Conservation (phyloP, 116 monocot genomes). For the Papilionanthe hybrid region DNA sequence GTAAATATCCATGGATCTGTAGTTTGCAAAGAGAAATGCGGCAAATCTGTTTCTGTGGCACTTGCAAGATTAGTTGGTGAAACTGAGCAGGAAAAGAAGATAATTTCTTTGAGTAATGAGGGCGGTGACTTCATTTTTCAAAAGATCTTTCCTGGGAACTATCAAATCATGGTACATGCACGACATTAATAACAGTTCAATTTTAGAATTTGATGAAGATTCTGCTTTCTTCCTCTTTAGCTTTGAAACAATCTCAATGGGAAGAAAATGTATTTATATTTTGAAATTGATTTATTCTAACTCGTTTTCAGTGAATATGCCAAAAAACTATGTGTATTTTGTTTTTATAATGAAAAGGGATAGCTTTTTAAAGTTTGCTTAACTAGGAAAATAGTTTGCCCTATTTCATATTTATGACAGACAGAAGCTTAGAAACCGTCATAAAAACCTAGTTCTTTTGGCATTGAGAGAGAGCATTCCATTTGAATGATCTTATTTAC, state of each 20-base stretch:
- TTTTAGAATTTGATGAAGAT: not conserved
- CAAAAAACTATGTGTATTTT: not conserved
- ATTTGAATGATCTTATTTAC: too few species aligned
- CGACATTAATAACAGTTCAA: slow-evolving; percentile 6
- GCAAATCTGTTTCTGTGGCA: slow-evolving; percentile 40
- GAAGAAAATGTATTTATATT: not conserved
- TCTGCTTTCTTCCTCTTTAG: not conserved
- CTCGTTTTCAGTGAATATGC: not conserved
- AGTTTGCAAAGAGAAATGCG: slow-evolving; percentile 77
- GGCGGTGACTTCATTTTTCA: slow-evolving; percentile 57
- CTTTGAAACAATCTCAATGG: not conserved
- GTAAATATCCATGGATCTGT: slow-evolving; percentile 76
- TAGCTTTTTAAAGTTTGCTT: not conserved
- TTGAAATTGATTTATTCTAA: not conserved
- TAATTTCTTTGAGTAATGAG: slow-evolving; percentile 43
- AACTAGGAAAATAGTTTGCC: not conserved
- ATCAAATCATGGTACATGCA: slow-evolving; percentile 60
- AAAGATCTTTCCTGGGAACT: slow-evolving; percentile 90
- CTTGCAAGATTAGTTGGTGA: slow-evolving; percentile 41
- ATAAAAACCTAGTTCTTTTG: too few species aligned
- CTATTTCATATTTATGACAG: not conserved
- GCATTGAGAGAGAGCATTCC: too few species aligned
- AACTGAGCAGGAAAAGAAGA: slow-evolving; percentile 43
- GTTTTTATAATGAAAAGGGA: not conserved
- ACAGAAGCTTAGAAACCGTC: too few species aligned